Evolutionary conservation across 805 yeast genomes (phyloP), one percentile per base, ranked within the genome.

Genomic region (Candida nemodendra): DNA sequence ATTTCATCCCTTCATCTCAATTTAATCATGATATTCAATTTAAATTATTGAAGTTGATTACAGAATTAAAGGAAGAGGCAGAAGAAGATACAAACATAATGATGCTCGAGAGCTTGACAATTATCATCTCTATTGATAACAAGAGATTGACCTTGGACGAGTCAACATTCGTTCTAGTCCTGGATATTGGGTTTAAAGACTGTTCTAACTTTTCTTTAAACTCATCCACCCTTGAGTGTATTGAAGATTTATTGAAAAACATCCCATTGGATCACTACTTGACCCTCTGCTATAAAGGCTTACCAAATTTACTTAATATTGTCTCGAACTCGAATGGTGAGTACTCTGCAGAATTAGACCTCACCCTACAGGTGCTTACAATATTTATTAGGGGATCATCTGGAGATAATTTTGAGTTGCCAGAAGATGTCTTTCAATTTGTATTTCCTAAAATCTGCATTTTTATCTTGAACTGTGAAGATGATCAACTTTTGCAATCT

Each of bases 61-160:
- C 57, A 3, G 57, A 70, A 2, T 58, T 91, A 8, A 54, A 73
- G 3, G 74, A 71, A 1, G 82, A 77, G 1, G 75, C 93, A 0
- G 84, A 79, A 30, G 96, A 87, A 31, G 98, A 90, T 51, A 75
- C 95, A 0, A 78, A 84, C 24, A 76, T 89, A 1, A 69, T 84
- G 32, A 60, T 90, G 28, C 70, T 85, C 9, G 96, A 89, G 55
- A 74, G 84, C 0, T 59, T 85, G n/a, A 69, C 79, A 1, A 68
- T 72, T 3, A 74, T 80, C 1, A 72, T 84, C 27, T 67, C 69
- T 32, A 67, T 82, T 7, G 67, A 72, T 42, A 66, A 65, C 34
- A 51, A 48, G 7, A 44, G 52, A 2, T 39, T 61, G 25, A 61
- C 68, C 3, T 48, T 54, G 5, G 54, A 65, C 24, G 55, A 62